These are phyloP conservation scores for Colletotrichum filicis DNA, from an alignment of 2,329 filamentous ascomycete genomes.

Conservation along the genomic window DNA sequence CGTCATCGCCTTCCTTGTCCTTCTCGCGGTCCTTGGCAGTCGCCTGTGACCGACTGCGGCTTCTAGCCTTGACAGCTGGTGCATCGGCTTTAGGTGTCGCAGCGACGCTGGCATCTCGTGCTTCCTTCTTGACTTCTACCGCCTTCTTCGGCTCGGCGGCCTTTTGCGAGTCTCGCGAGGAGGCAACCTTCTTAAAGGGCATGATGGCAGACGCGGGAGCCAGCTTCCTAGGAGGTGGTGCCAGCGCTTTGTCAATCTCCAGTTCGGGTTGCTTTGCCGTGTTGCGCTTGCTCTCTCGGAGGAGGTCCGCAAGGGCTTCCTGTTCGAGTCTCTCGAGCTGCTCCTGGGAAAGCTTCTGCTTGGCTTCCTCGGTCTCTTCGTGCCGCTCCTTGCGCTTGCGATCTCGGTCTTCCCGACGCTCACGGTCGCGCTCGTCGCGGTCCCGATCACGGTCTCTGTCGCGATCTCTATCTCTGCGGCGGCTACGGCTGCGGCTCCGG, in stretches of 20 bases:
- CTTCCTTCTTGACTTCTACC: constrained; percentile 46
- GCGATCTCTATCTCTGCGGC: constrained; percentile 39
- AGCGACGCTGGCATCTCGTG: constrained; percentile 41
- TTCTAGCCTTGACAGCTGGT: constrained; percentile 29
- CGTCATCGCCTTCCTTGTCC: constrained; percentile 41
- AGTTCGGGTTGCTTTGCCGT: constrained; percentile 59
- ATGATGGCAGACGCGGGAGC: constrained; percentile 68
- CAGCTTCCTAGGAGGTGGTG: constrained; percentile 64
- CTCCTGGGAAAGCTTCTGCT: constrained; percentile 67
- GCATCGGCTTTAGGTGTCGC: constrained; percentile 21
- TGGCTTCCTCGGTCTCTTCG: constrained; percentile 55
- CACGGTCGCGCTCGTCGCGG: constrained; percentile 43
- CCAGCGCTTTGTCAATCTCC: constrained; percentile 66
- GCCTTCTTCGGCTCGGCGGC: constrained; percentile 53
- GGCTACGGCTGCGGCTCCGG: constrained; percentile 39
- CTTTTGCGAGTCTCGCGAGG: constrained; percentile 54
- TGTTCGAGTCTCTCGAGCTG: constrained; percentile 68
- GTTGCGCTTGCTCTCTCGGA: constrained; percentile 67
- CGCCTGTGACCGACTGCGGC: constrained; percentile 42
- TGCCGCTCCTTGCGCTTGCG: constrained; percentile 50
- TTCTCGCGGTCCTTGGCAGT: constrained; percentile 32
- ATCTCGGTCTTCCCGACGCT: constrained; percentile 41
- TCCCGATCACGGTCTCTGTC: constrained; percentile 46
- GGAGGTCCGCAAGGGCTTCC: constrained; percentile 67
- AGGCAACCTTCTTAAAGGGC: constrained; percentile 56